Evolutionary conservation across 352 stramenopile genomes (phyloP).

Genomic region (Pythium grandisporangium): DNA sequence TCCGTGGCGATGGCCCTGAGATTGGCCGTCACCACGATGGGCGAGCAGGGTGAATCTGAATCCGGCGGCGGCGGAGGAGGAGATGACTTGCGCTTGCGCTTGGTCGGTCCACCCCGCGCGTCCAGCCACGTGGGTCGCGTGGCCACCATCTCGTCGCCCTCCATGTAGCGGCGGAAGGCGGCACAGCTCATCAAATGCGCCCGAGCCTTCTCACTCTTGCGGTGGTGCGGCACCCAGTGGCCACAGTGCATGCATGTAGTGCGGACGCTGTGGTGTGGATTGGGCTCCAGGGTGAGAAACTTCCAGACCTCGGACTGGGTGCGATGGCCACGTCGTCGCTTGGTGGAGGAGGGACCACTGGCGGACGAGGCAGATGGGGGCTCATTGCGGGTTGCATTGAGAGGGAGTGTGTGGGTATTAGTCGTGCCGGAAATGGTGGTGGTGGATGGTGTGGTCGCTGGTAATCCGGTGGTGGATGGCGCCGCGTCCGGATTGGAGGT

Average conservation of each 20-base stretch:
- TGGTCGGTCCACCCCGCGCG: not conserved
- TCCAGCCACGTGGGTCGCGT: constrained; percentile 11
- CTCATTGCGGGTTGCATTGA: too few species aligned
- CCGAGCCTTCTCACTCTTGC: constrained; percentile 26
- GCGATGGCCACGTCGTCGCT: constrained; percentile 14
- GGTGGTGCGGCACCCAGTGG: constrained; percentile 16
- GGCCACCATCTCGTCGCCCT: not conserved
- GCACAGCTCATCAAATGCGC: constrained; percentile 16
- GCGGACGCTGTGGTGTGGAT: constrained; percentile 10
- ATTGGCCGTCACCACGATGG: not conserved
- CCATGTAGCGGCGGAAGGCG: constrained; percentile 7
- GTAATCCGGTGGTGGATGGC: too few species aligned
- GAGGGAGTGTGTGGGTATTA: too few species aligned
- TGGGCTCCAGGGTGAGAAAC: constrained; percentile 10
- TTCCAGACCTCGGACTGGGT: constrained; percentile 15
- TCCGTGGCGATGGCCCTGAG: not conserved
- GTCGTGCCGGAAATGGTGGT: not conserved
- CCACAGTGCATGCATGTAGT: constrained; percentile 16
- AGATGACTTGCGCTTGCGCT: not conserved
- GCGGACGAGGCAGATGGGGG: too few species aligned
- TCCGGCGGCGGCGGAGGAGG: not conserved
- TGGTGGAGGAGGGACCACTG: not conserved
- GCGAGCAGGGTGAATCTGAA: not conserved
- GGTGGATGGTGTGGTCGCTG: not conserved
- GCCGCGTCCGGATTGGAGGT: too few species aligned